Conservation (phyloP, 2,329 filamentous ascomycete genomes). For the Penicillium sp. region DNA sequence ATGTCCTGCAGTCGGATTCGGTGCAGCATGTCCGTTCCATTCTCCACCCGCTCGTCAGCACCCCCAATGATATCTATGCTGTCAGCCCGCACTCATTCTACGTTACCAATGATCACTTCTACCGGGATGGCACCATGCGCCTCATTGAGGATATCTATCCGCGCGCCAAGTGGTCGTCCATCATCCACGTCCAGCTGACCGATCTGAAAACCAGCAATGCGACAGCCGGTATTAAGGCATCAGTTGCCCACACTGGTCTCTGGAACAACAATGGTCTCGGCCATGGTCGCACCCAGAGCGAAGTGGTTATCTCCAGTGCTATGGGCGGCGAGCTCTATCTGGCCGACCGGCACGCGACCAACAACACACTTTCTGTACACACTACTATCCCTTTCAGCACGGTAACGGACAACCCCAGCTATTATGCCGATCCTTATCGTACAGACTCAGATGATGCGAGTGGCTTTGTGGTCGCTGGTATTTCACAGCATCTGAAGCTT, state of each 20-base stretch:
- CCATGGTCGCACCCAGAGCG: constrained; percentile 43
- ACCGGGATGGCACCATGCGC: constrained; percentile 51
- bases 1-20: constrained; percentile 46
- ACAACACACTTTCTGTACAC: constrained; percentile 41
- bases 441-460: constrained; percentile 48
- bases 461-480: constrained; percentile 54
- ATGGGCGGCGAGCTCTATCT: constrained; percentile 51
- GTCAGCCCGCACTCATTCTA: constrained; percentile 51
- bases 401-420: constrained; percentile 58
- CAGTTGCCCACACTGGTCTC: constrained; percentile 46
- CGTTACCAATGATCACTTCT: constrained; percentile 61
- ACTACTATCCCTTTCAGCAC: constrained; percentile 48
- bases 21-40: constrained; percentile 55
- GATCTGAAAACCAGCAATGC: constrained; percentile 25
- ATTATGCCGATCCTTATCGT: constrained; percentile 56
- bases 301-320: constrained; percentile 41
- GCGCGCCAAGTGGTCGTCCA: constrained; percentile 50
- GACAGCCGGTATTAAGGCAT: constrained; percentile 41
- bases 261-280: constrained; percentile 60
- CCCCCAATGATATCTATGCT: constrained; percentile 60
- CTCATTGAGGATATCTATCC: constrained; percentile 49
- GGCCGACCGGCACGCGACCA: constrained; percentile 20
- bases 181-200: constrained; percentile 47
- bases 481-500: constrained; percentile 46
- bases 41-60: constrained; percentile 53